Evolutionary conservation across 257 asterid genomes (phyloP).

Genomic region (Capsicum chinense): DNA sequence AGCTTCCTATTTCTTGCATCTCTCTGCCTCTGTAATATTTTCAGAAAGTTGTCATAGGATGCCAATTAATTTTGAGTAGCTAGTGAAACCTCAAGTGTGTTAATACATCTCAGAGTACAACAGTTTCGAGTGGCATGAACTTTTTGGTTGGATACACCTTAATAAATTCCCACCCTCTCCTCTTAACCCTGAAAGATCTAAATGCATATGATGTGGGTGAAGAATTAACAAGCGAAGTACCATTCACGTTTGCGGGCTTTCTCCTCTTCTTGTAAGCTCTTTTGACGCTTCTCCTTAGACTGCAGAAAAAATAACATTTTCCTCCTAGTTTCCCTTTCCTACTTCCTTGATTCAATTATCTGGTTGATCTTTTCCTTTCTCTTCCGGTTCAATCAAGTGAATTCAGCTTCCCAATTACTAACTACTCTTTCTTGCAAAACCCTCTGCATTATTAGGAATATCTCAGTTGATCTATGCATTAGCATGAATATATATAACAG

Average conservation of each 20-base stretch:
- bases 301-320: slow-evolving; percentile 64
- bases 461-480: slow-evolving; percentile 8
- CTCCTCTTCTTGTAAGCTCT: slow-evolving; percentile 75
- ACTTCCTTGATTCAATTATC: slow-evolving; percentile 58
- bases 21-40: slow-evolving; percentile 64
- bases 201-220: not conserved
- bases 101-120: not conserved
- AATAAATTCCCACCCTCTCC: not conserved
- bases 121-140: not conserved
- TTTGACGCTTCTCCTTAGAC: slow-evolving; percentile 72
- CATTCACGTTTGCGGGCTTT: slow-evolving; percentile 85
- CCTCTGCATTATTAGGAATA: slow-evolving; percentile 44
- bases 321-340: slow-evolving; percentile 73
- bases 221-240: slow-evolving; percentile 37
- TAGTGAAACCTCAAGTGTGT: not conserved
- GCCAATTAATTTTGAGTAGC: not conserved
- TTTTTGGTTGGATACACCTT: slow-evolving; percentile 4
- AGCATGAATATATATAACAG: not conserved
- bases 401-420: slow-evolving; percentile 51
- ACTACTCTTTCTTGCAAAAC: slow-evolving; percentile 60
- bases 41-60: slow-evolving; percentile 11
- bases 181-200: not conserved
- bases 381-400: slow-evolving; percentile 49
- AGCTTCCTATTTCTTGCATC: slow-evolving; percentile 68
- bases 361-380: slow-evolving; percentile 54